phyloP scores from a whole-genome alignment of 1,284 basidiomycete species.

The Irpex sp. region DNA sequence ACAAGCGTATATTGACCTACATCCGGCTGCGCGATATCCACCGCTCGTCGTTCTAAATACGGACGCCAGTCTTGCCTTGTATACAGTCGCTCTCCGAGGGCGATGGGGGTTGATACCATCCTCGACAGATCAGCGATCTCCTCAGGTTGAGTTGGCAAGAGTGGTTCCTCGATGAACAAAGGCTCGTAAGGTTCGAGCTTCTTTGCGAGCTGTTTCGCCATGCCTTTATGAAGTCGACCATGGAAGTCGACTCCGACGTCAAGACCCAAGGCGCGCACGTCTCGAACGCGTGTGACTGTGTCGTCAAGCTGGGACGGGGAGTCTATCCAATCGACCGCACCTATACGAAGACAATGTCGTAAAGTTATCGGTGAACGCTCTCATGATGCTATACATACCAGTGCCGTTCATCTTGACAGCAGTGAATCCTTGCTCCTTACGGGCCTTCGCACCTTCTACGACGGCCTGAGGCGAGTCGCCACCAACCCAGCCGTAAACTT shows the following conservation, averaged over 20 bases:
- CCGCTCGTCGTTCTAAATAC: slow-evolving; percentile 64
- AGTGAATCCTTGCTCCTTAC: slow-evolving; percentile 71
- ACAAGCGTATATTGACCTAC: slow-evolving; percentile 28
- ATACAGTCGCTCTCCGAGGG: slow-evolving; percentile 71
- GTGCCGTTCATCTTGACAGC: slow-evolving; percentile 80
- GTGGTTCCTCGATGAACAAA: slow-evolving; percentile 76
- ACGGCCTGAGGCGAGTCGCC: slow-evolving; percentile 70
- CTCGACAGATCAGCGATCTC: slow-evolving; percentile 64
- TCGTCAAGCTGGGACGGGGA: slow-evolving; percentile 50
- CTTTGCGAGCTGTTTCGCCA: slow-evolving; percentile 75
- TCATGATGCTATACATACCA: slow-evolving; percentile 28
- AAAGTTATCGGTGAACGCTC: neutral
- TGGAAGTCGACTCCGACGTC: slow-evolving; percentile 68
- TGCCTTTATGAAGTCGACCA: slow-evolving; percentile 66
- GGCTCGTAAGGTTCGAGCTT: slow-evolving; percentile 64
- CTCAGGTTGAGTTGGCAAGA: slow-evolving; percentile 65
- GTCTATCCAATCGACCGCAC: slow-evolving; percentile 44
- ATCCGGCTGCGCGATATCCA: slow-evolving; percentile 78
- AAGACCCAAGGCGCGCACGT: slow-evolving; percentile 59
- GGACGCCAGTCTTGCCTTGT: slow-evolving; percentile 69
- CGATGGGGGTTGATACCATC: slow-evolving; percentile 63
- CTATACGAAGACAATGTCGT: slow-evolving; percentile 21
- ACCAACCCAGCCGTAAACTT: slow-evolving; percentile 70
- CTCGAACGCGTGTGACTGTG: slow-evolving; percentile 59
- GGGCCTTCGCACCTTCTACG: slow-evolving; percentile 52